phyloP scores from a whole-genome alignment of 139 green algal species.

The Chlamydomonas sp. region DNA sequence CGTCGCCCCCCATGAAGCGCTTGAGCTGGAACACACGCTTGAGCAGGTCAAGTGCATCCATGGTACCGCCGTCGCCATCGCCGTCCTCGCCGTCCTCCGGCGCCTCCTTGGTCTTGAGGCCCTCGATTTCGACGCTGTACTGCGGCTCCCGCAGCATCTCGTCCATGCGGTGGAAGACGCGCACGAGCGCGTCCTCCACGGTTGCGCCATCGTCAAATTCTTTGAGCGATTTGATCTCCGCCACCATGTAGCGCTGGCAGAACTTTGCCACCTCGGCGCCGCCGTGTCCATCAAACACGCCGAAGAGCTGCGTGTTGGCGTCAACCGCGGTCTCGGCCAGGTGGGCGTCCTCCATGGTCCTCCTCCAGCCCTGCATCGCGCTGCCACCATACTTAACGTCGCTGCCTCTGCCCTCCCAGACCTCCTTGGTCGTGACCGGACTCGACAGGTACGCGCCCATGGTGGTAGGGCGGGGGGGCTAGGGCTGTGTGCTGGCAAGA shows the following conservation, averaged over 20 bases:
- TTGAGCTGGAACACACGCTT: slow-evolving; percentile 52
- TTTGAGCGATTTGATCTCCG: slow-evolving; percentile 55
- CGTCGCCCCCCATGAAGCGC: slow-evolving; percentile 28
- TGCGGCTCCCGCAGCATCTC: slow-evolving; percentile 25
- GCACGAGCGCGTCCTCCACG: slow-evolving; percentile 53
- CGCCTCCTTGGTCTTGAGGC: slow-evolving; percentile 43
- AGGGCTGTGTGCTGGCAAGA: too few species aligned
- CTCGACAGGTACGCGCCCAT: slow-evolving; percentile 70
- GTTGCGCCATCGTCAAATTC: slow-evolving; percentile 49
- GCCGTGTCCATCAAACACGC: slow-evolving; percentile 84
- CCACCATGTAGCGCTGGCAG: slow-evolving; percentile 66
- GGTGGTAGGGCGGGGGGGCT: too few species aligned
- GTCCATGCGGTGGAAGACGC: slow-evolving; percentile 73
- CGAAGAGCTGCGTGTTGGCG: slow-evolving; percentile 54
- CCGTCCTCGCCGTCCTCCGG: slow-evolving; percentile 27
- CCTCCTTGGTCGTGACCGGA: slow-evolving; percentile 55
- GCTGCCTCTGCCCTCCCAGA: slow-evolving; percentile 43
- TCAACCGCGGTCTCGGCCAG: slow-evolving; percentile 40
- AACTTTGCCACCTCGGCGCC: slow-evolving; percentile 82
- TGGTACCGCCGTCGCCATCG: slow-evolving; percentile 28
- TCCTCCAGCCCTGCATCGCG: slow-evolving; percentile 82
- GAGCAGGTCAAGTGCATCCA: slow-evolving; percentile 52
- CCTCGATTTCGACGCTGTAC: slow-evolving; percentile 40
- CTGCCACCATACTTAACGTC: slow-evolving; percentile 54
- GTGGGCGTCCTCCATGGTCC: slow-evolving; percentile 72